A percentile compares a stretch with the other conserved stretches of the same genome.
These are phyloP conservation scores for Solanum peruvianum DNA, from an alignment of 257 asterid genomes.

Conservation along the genomic window DNA sequence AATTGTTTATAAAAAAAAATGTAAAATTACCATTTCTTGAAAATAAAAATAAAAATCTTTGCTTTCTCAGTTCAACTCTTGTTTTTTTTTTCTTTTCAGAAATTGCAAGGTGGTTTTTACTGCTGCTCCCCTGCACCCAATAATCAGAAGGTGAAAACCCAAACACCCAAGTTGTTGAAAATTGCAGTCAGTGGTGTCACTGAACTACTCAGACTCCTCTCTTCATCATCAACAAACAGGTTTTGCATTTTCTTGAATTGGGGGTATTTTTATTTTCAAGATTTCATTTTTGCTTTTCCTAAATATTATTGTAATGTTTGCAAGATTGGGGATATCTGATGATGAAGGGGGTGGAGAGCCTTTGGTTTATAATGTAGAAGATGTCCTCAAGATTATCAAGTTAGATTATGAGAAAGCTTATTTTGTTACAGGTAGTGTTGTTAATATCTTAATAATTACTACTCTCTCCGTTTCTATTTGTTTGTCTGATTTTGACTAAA, in stretches of 20 bases:
- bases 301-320: background rate
- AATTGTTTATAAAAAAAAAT: background rate
- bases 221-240: conserved; percentile 22
- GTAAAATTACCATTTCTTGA: background rate
- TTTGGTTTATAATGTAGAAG: conserved; percentile 35
- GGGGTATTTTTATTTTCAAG: background rate
- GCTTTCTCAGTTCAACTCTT: background rate
- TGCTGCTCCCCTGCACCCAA: conserved; percentile 43
- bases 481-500: background rate
- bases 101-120: conserved; percentile 17
- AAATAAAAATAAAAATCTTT: background rate
- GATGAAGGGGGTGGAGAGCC: conserved; percentile 13
- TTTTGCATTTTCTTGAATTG: background rate
- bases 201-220: conserved; percentile 47
- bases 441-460: background rate
- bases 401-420: conserved; percentile 65
- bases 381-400: conserved; percentile 44
- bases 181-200: conserved; percentile 53
- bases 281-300: background rate
- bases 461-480: background rate
- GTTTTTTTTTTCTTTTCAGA: conserved; percentile 10
- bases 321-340: conserved; percentile 26
- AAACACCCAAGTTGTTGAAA: conserved; percentile 49
- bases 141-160: conserved; percentile 10
- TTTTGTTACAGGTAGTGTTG: conserved; percentile 60